Base-by-base conservation (phyloP, 257 asterid species). In the Scutellaria galericulata region DNA sequence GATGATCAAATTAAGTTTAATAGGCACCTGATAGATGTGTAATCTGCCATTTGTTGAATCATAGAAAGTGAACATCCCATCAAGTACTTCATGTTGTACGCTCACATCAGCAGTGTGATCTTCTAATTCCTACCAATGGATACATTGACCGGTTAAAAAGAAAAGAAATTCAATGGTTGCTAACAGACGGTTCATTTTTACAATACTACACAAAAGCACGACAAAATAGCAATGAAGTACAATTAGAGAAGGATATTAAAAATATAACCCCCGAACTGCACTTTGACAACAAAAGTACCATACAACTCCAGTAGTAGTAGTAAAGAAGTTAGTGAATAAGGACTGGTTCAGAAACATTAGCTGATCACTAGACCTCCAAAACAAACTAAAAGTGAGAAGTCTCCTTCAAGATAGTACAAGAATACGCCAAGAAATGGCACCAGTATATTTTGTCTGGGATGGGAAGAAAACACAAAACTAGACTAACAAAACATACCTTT, bases 41-140 rank as follows among this genome's bases (percentile, higher is more conserved):
- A 93, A 81, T 70, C 68, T 85, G 85, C 91, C 81, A 51, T 86
- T 85, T 15, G 89, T 86, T 48, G 97, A 85, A 77, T 86, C 97
- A 65, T 93, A 89, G 78, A 93, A 93, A n/a, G 96, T 91, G 81
- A 91, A 88, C 78, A 82, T 55, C 72, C 90, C 97, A 70, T 91
- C 96, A 59, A 91, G 86, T 59, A 83, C 90, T 71, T 89, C 97
- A 35, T 90, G 88, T 37, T 93, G 98, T 65, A 90, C 77, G 52
- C 76, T 91, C 80, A 87, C 93, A 77, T 91, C 90, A 39, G 64
- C 80, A 22, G 90, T 89, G 76, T 87, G 95, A 66, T 86, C 96
- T 55, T 83, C 85, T 75, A 91, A 79, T 78, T 88, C 98, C 98
- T 91, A 83, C 72, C 69, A 75, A 50, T 50, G 22, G 18, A 75